These are phyloP conservation scores for Fomitopsis pinicola DNA, from an alignment of 1,284 basidiomycete genomes.

Conservation along the genomic window DNA sequence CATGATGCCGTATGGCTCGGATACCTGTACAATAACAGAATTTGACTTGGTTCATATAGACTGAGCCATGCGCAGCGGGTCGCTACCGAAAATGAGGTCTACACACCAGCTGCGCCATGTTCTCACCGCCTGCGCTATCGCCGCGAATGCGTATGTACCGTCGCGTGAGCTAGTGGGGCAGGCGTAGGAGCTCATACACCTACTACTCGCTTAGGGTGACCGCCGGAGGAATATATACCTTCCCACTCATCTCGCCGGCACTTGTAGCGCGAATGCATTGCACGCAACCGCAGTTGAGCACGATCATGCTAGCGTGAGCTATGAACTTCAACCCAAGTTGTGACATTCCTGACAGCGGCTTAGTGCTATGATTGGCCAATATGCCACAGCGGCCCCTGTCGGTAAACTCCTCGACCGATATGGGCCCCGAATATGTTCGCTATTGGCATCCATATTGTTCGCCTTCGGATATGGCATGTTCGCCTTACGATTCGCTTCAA, in stretches of 20 bases:
- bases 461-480: constrained; percentile 56
- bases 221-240: constrained; percentile 72
- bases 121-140: constrained; percentile 51
- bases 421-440: constrained; percentile 61
- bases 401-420: constrained; percentile 55
- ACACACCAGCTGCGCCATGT: constrained; percentile 18
- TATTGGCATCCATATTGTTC: constrained; percentile 58
- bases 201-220: constrained; percentile 42
- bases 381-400: constrained; percentile 57
- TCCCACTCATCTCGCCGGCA: constrained; percentile 65
- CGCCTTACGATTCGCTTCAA: constrained; percentile 47
- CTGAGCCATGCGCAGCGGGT: neutral
- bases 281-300: constrained; percentile 73
- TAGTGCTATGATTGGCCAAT: constrained; percentile 68
- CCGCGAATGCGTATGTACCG: constrained; percentile 51
- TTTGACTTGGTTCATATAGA: neutral
- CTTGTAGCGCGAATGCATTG: constrained; percentile 56
- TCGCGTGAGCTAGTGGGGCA: neutral
- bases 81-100: neutral
- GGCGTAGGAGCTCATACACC: neutral
- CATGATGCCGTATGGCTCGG: no score
- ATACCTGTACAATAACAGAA: no score
- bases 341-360: neutral
- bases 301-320: constrained; percentile 61
- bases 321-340: neutral